phyloP scores from a whole-genome alignment of 1,139 yeast genomes.

The Sugiyamaella castrensis region DNA sequence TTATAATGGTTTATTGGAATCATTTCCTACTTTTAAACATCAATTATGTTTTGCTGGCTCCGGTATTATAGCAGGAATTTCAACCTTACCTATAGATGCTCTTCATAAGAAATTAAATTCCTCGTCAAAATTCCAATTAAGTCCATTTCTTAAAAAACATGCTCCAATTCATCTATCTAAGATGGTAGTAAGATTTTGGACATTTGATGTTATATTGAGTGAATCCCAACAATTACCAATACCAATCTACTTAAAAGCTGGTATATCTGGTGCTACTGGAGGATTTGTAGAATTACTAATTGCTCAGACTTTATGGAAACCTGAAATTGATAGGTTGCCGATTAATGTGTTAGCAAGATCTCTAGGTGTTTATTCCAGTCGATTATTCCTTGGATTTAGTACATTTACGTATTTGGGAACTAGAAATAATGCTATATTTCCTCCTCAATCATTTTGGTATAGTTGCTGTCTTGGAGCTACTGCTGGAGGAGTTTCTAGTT shows the following conservation, averaged over 20 bases:
- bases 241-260: conserved; percentile 9
- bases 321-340: neutral
- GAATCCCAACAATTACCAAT: conserved; percentile 7
- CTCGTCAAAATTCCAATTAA: conserved; percentile 3
- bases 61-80: conserved; percentile 9
- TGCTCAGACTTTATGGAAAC: too few species aligned
- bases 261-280: conserved; percentile 12
- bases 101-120: neutral
- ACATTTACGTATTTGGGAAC: conserved; percentile 13
- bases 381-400: conserved; percentile 12
- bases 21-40: conserved; percentile 1
- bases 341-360: conserved; percentile 1
- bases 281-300: conserved; percentile 8
- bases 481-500: conserved; percentile 13
- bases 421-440: conserved; percentile 4
- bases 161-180: conserved; percentile 4
- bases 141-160: conserved; percentile 7
- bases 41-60: conserved; percentile 11
- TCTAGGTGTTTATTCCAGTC: conserved; percentile 1
- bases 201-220: conserved; percentile 8
- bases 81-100: conserved; percentile 12
- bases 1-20: too few species aligned
- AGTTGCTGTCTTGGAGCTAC: conserved; percentile 15
- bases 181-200: conserved; percentile 12
- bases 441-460: conserved; percentile 14